Conservation (phyloP, 2,329 filamentous ascomycete species). For the Penicillium sp. region DNA sequence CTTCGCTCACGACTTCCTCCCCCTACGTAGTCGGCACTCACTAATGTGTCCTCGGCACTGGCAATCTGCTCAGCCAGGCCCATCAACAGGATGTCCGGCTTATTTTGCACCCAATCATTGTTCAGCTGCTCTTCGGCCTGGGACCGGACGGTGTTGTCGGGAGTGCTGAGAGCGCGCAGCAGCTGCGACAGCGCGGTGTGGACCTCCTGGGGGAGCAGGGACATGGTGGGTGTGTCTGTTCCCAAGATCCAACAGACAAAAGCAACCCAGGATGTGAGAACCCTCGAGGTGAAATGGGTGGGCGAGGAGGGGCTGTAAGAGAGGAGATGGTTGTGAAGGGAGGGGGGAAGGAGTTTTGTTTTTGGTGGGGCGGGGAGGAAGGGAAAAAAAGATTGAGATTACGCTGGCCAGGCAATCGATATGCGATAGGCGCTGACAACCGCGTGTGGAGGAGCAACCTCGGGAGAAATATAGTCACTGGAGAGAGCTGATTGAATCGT, state of each 20-base stretch:
- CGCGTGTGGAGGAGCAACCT: not conserved
- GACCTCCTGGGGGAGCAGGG: constrained; percentile 79
- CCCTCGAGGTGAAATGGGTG: constrained; percentile 17
- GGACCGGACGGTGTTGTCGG: constrained; percentile 82
- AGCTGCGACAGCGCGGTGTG: constrained; percentile 83
- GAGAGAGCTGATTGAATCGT: not conserved
- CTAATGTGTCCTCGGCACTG: constrained; percentile 70
- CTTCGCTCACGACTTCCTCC: not conserved
- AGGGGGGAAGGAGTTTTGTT: constrained; percentile 31
- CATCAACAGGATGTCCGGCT: constrained; percentile 88
- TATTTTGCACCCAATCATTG: constrained; percentile 80
- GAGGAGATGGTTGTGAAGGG: constrained; percentile 17
- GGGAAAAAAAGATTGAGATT: constrained; percentile 31
- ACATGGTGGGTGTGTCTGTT: constrained; percentile 61
- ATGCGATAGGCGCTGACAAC: constrained; percentile 17
- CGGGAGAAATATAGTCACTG: not conserved
- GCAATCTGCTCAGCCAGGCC: constrained; percentile 91
- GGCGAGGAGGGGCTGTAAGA: constrained; percentile 17
- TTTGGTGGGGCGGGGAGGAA: constrained; percentile 33
- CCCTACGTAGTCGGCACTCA: constrained; percentile 48
- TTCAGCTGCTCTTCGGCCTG: constrained; percentile 89
- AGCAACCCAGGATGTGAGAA: constrained; percentile 21
- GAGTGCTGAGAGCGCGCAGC: constrained; percentile 81
- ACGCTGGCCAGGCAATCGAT: constrained; percentile 21
- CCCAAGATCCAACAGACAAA: constrained; percentile 31